Percentiles rank a stretch among this genome's conserved stretches.
Evolutionary conservation across 768 basidiomycete species (phyloP).

Genomic region (Vararia minispora): DNA sequence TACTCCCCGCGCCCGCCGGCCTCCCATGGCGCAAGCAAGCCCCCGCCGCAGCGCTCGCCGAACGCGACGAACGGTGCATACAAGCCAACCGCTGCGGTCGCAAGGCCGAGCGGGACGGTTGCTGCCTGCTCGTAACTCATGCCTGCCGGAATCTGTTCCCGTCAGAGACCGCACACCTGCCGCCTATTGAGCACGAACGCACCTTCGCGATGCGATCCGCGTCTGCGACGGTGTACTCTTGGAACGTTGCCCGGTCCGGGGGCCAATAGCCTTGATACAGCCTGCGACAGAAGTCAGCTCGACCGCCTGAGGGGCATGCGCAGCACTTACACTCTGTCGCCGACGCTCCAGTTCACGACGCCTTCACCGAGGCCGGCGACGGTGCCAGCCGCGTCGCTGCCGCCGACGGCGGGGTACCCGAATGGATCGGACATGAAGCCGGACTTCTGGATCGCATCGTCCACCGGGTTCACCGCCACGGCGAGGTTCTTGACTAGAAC

Average conservation of each 20-base stretch:
- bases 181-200: not conserved
- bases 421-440: conserved; percentile 14
- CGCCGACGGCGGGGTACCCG: conserved; percentile 14
- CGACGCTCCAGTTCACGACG: conserved; percentile 15
- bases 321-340: conserved; percentile 17
- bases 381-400: conserved; percentile 17
- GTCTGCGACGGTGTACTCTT: conserved; percentile 14
- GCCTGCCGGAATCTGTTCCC: conserved; percentile 31
- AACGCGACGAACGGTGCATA: conserved; percentile 28
- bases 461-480: conserved; percentile 15
- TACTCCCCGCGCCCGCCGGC: conserved; percentile 28
- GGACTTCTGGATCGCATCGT: conserved; percentile 7
- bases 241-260: conserved; percentile 9
- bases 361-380: conserved; percentile 18
- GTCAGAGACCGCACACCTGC: no score
- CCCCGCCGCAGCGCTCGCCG: conserved; percentile 24
- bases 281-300: not conserved
- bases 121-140: conserved; percentile 37
- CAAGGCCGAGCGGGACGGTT: conserved; percentile 36
- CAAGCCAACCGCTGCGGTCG: conserved; percentile 38
- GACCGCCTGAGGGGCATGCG: not conserved
- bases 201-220: conserved; percentile 13
- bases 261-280: conserved; percentile 6
- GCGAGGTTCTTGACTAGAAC: conserved; percentile 12
- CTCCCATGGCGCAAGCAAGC: conserved; percentile 29